A percentile compares a stretch with the other conserved stretches of the same genome.
These are phyloP conservation scores for Simplicillium sp. DNA, from an alignment of 2,329 filamentous ascomycete genomes.

Conservation along the genomic window DNA sequence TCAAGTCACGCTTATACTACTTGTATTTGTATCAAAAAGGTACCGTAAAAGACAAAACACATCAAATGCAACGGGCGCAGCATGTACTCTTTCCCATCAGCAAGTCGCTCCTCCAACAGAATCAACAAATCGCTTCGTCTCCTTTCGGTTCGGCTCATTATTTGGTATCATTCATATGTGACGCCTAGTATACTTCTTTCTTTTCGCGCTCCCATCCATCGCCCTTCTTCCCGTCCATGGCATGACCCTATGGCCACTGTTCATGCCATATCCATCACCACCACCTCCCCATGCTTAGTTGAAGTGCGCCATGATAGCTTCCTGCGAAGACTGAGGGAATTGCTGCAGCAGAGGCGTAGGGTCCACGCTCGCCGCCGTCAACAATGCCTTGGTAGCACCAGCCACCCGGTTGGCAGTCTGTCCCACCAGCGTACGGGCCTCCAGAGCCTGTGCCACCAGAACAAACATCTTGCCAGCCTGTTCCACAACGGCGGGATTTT, in stretches of 20 bases:
- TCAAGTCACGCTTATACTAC: too few species aligned
- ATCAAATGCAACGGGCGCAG: too few species aligned
- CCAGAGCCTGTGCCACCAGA: constrained; percentile 78
- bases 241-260: not conserved
- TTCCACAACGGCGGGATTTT: constrained; percentile 70
- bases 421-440: constrained; percentile 82
- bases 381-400: constrained; percentile 65
- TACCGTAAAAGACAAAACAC: too few species aligned
- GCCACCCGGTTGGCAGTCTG: constrained; percentile 72
- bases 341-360: constrained; percentile 65
- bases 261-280: not conserved
- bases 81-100: not conserved
- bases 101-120: constrained; percentile 5
- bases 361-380: constrained; percentile 65
- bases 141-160: constrained; percentile 5
- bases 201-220: not conserved
- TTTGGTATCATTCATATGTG: constrained; percentile 1
- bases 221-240: constrained; percentile 1
- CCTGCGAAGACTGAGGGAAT: constrained; percentile 72
- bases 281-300: constrained; percentile 31
- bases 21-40: too few species aligned
- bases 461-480: constrained; percentile 77
- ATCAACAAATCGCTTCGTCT: constrained; percentile 7
- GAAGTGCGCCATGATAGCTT: constrained; percentile 71
- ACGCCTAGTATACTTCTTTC: not conserved